Evolutionary conservation across 23 red algal species (phyloP), one percentile per base, ranked within the genome.

Genomic region (Agarophyton chilense): DNA sequence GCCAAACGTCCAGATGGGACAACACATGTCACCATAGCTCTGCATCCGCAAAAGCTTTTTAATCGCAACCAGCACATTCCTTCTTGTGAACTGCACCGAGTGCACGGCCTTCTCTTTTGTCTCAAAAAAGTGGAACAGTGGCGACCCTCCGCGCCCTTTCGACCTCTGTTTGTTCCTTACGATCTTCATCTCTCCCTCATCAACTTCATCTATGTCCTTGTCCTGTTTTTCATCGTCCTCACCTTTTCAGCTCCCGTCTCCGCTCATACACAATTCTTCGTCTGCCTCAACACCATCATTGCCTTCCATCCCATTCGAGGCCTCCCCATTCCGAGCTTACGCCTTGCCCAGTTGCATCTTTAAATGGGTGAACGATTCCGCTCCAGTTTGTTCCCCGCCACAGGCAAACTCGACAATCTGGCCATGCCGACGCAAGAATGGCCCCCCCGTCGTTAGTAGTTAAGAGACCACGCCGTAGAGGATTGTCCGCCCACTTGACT

Each of bases 91-190:
- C 41, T 87, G 75, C 4, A 95, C 82, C 22, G 60, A 71, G 25
- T 92, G 83, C 16, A 95, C 70, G 1, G 96, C 85, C 46, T 92
- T 95, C 6, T 90, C 76, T 58, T 98, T 98, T 12, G 96, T 98
- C 12, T 90, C 77, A 33, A 92, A 78, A 19, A 36, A 40, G 12
- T 73, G 52, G 7, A 83, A 3, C 26, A 94, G 25, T 18, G 57
- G 72, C 47, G 50, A 58, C n/a, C n/a, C n/a, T 21, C 85, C 57
- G 29, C 36, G 40, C 7, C 47, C 81, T 9, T 25, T 16, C 50
- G 36, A 21, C 21, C 49, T 88, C 66, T 3, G 41, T 12, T 10
- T 52, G 42, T 34, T 73, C 36, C 29, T 62, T 73, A n/a, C 61
- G 19, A 26, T 74, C 39, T 62, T 56, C 77, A 75, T 92, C 5